phyloP scores from a whole-genome alignment of 768 basidiomycete genomes.

The Suillus discolor region DNA sequence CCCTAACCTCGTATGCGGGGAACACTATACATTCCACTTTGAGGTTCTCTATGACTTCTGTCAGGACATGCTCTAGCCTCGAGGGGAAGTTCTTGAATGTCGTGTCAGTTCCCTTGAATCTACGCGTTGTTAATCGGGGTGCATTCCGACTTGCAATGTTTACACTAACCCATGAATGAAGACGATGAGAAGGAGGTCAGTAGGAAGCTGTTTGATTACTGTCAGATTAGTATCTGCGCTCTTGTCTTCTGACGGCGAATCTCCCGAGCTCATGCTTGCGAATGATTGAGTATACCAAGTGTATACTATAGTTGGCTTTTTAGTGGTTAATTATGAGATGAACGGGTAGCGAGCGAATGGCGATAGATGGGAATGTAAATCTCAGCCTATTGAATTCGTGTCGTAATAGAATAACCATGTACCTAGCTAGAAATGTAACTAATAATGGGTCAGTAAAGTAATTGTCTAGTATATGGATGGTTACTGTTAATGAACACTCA shows the following conservation, averaged over 20 bases:
- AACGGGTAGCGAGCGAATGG: too few relatives aligned
- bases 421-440: too few relatives aligned
- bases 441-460: too few relatives aligned
- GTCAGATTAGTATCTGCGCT: slow-evolving; percentile 11
- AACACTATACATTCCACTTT: slow-evolving; percentile 78
- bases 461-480: too few relatives aligned
- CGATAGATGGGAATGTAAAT: too few relatives aligned
- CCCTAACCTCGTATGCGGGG: slow-evolving; percentile 80
- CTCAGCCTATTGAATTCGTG: too few relatives aligned
- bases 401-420: too few relatives aligned
- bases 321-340: too few relatives aligned
- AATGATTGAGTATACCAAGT: background rate
- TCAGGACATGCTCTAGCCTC: slow-evolving; percentile 74
- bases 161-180: slow-evolving; percentile 78
- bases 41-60: slow-evolving; percentile 59
- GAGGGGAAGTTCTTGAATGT: slow-evolving; percentile 82
- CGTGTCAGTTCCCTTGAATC: slow-evolving; percentile 64
- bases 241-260: slow-evolving; percentile 8
- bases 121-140: slow-evolving; percentile 21
- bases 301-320: too few relatives aligned
- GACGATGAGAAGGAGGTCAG: slow-evolving; percentile 62
- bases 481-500: too few relatives aligned
- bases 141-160: background rate
- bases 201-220: slow-evolving; percentile 17
- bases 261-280: background rate